A percentile compares a stretch with the other conserved stretches of the same genome.
These are phyloP conservation scores for Bipolaris sorokiniana DNA, from an alignment of 2,329 filamentous ascomycete species.

Conservation along the genomic window DNA sequence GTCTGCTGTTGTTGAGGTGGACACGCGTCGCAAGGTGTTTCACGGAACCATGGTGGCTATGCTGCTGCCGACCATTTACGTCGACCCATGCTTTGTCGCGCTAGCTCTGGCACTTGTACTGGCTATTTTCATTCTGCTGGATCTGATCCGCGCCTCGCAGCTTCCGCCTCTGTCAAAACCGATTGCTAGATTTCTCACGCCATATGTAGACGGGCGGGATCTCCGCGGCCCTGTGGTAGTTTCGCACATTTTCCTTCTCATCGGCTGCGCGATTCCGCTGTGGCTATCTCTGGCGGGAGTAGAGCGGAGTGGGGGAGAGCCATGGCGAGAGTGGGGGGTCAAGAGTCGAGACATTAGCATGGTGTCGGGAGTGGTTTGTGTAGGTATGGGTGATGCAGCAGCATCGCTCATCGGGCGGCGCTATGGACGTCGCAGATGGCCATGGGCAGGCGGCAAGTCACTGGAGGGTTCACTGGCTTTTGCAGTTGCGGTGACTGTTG, in stretches of 20 bases:
- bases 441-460: slow-evolving; percentile 96
- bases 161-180: slow-evolving; percentile 87
- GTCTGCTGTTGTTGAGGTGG: slow-evolving; percentile 82
- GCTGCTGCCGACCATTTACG: slow-evolving; percentile 83
- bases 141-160: slow-evolving; percentile 88
- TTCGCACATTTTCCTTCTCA: slow-evolving; percentile 92
- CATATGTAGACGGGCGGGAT: slow-evolving; percentile 93
- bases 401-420: slow-evolving; percentile 88
- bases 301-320: slow-evolving; percentile 60
- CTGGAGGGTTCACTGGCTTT: slow-evolving; percentile 87
- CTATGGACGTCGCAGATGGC: slow-evolving; percentile 87
- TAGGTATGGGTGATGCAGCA: slow-evolving; percentile 92
- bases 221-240: slow-evolving; percentile 93
- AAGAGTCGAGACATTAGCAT: slow-evolving; percentile 77
- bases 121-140: slow-evolving; percentile 83
- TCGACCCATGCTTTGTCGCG: slow-evolving; percentile 84
- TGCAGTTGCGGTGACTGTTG: slow-evolving; percentile 75
- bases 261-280: slow-evolving; percentile 92
- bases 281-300: slow-evolving; percentile 84
- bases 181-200: slow-evolving; percentile 83
- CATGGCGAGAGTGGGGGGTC: slow-evolving; percentile 77
- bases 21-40: slow-evolving; percentile 95
- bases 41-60: slow-evolving; percentile 98
- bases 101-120: slow-evolving; percentile 81
- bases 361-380: slow-evolving; percentile 90